Conservation (phyloP, 345 rosid genomes). For the Eucalyptus fibrosa region DNA sequence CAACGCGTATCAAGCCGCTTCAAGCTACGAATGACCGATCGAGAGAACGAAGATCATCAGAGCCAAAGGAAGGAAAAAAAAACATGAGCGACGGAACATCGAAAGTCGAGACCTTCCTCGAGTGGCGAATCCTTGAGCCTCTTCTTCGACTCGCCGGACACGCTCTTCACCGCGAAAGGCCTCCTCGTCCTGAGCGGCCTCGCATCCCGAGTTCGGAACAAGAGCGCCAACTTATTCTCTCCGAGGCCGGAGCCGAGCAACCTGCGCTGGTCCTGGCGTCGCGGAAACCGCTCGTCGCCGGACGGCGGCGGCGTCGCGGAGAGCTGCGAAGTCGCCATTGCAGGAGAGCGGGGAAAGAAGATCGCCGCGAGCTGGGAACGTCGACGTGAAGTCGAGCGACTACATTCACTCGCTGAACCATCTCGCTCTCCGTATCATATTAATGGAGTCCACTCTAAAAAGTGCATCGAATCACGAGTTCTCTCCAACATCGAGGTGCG, state of each 20-base stretch:
- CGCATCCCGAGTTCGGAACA: not conserved
- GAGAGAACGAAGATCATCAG: not conserved
- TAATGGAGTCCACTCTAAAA: not conserved
- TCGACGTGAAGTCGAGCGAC: not conserved
- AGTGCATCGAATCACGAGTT: not conserved
- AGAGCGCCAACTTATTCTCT: not conserved
- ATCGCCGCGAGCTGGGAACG: not conserved
- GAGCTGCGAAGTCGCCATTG: not conserved
- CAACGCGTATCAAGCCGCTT: not conserved
- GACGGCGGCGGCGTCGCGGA: not conserved
- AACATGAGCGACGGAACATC: not conserved
- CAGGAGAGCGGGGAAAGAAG: not conserved
- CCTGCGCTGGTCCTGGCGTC: not conserved
- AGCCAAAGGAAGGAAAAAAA: too few species aligned
- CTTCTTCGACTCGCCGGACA: slow-evolving; percentile 20
- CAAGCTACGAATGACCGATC: not conserved
- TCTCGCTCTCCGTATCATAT: not conserved
- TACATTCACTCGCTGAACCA: not conserved
- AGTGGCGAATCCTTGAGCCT: slow-evolving; percentile 5
- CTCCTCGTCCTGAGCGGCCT: not conserved
- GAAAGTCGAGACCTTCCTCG: slow-evolving; percentile 3
- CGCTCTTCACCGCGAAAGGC: slow-evolving; percentile 8
- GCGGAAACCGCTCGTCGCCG: not conserved
- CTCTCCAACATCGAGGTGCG: not conserved
- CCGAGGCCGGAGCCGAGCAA: not conserved